Percentiles rank a stretch among this genome's conserved stretches.
phyloP scores from a whole-genome alignment of 2,329 filamentous ascomycete genomes.

The Fusarium floridanum region DNA sequence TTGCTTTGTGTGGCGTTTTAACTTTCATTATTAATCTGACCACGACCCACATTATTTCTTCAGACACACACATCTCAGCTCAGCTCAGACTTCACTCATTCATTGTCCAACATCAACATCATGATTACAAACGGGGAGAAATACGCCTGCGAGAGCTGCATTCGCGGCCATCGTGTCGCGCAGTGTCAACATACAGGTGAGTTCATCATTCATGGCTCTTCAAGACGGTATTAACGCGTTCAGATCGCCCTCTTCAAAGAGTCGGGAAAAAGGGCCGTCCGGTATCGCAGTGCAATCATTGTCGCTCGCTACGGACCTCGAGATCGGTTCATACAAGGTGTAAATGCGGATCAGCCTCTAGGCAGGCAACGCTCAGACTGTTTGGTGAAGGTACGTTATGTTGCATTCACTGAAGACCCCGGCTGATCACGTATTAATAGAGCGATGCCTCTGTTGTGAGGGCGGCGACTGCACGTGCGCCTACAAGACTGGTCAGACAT shows the following conservation, averaged over 20 bases:
- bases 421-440: background rate
- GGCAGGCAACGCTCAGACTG: constrained; percentile 10
- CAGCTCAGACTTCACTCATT: background rate
- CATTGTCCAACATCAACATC: background rate
- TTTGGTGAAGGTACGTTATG: constrained; percentile 6
- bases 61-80: background rate
- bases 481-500: constrained; percentile 5
- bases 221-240: background rate
- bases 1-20: background rate
- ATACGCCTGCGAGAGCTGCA: constrained; percentile 29
- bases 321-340: constrained; percentile 32
- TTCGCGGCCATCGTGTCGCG: constrained; percentile 32
- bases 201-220: background rate
- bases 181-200: constrained; percentile 33
- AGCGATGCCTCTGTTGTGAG: constrained; percentile 17
- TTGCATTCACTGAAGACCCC: background rate
- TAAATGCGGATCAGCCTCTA: constrained; percentile 24
- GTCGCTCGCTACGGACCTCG: constrained; percentile 29
- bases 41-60: background rate
- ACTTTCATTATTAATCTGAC: background rate
- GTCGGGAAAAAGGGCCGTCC: constrained; percentile 34
- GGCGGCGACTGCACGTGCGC: constrained; percentile 19
- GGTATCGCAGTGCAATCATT: constrained; percentile 32
- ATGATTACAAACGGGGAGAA: constrained; percentile 26
- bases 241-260: constrained; percentile 31